A percentile compares a stretch with the other conserved stretches of the same genome.
Evolutionary conservation across 345 rosid species (phyloP).

Genomic region (Viola odorata): DNA sequence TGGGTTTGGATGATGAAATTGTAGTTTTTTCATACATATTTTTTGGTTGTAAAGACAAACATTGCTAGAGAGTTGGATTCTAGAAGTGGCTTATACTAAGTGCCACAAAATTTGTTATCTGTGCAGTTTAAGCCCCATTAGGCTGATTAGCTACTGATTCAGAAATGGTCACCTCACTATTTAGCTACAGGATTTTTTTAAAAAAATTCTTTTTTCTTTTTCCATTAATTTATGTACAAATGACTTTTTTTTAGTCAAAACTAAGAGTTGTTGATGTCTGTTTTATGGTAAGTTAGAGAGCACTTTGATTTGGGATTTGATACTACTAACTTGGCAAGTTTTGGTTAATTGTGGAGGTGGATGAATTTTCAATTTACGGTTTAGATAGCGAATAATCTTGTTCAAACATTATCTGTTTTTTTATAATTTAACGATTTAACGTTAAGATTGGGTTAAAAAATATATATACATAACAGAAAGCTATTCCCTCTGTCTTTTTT

Average conservation of each 20-base stretch:
- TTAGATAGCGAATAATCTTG: too few species aligned
- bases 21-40: neutral
- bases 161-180: neutral
- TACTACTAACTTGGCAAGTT: neutral
- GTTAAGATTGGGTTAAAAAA: too few species aligned
- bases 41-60: slow-evolving; percentile 7
- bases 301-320: too few species aligned
- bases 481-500: neutral
- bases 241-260: too few species aligned
- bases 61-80: slow-evolving; percentile 7
- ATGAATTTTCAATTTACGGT: too few species aligned
- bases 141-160: neutral
- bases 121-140: slow-evolving; percentile 18
- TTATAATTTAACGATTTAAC: too few species aligned
- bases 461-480: too few species aligned
- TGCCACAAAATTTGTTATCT: slow-evolving; percentile 19
- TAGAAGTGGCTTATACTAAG: slow-evolving; percentile 15
- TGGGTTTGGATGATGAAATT: neutral
- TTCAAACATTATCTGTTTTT: too few species aligned
- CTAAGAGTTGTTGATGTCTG: too few species aligned
- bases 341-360: too few species aligned
- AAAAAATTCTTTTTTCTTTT: neutral
- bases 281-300: too few species aligned
- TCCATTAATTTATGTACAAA: neutral
- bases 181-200: neutral